Conservation (phyloP, 805 yeast species). For the Cyberlindnera petersonii region DNA sequence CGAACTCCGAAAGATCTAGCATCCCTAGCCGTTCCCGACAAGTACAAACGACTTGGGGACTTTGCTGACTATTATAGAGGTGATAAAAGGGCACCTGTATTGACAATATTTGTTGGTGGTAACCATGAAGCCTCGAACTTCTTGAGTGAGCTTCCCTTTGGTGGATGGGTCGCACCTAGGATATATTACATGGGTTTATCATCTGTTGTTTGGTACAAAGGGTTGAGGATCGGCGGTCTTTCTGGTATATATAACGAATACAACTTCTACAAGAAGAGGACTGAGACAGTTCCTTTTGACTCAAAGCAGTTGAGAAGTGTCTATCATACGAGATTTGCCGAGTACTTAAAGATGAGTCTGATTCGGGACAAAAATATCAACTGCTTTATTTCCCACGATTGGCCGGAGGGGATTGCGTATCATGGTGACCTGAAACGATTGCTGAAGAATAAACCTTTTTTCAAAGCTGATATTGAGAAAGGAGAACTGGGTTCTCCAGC, state of each 20-base stretch:
- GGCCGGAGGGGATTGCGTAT: conserved; percentile 81
- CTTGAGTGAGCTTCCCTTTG: conserved; percentile 65
- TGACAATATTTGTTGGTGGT: conserved; percentile 87
- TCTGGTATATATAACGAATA: conserved; percentile 74
- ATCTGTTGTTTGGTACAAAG: conserved; percentile 70
- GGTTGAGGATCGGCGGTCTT: conserved; percentile 72
- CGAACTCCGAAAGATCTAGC: conserved; percentile 59
- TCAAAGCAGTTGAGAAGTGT: conserved; percentile 47
- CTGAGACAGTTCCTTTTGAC: conserved; percentile 47
- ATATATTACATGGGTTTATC: conserved; percentile 81
- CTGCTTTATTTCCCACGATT: conserved; percentile 78
- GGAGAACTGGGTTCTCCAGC: conserved; percentile 72
- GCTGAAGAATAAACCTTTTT: conserved; percentile 59
- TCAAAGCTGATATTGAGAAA: conserved; percentile 55
- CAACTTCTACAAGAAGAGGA: conserved; percentile 41
- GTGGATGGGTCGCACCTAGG: conserved; percentile 92
- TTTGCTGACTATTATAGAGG: conserved; percentile 71
- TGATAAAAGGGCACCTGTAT: conserved; percentile 56
- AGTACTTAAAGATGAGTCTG: conserved; percentile 52
- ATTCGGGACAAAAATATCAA: conserved; percentile 38
- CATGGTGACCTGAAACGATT: conserved; percentile 56
- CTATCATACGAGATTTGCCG: conserved; percentile 63
- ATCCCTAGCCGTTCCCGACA: conserved; percentile 74
- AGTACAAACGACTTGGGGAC: conserved; percentile 74
- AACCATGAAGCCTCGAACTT: conserved; percentile 90